phyloP scores from a whole-genome alignment of 1,139 yeast species.

The Yamadazyma diddensiae region DNA sequence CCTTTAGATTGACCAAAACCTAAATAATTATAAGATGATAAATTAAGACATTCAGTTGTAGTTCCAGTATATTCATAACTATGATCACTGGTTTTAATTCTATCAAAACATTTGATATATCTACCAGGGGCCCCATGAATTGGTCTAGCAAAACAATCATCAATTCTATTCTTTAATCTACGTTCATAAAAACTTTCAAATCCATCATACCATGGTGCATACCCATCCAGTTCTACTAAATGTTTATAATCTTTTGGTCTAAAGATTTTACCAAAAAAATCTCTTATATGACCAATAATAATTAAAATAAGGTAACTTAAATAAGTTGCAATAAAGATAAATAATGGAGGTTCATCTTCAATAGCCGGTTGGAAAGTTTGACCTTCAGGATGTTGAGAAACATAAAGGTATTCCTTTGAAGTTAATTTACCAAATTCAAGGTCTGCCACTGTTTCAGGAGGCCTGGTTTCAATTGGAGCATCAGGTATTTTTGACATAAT shows the following conservation, averaged over 20 bases:
- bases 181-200: conserved; percentile 93
- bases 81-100: conserved; percentile 62
- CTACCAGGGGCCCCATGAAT: conserved; percentile 98
- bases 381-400: conserved; percentile 51
- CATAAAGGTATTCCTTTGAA: conserved; percentile 54
- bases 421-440: conserved; percentile 64
- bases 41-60: conserved; percentile 73
- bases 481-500: conserved; percentile 35
- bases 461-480: conserved; percentile 46
- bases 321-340: conserved; percentile 76
- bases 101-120: conserved; percentile 73
- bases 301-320: conserved; percentile 79
- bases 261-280: conserved; percentile 77
- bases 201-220: conserved; percentile 94
- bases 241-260: conserved; percentile 63
- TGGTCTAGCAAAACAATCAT: conserved; percentile 94
- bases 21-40: conserved; percentile 87
- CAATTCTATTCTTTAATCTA: conserved; percentile 84
- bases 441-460: conserved; percentile 54
- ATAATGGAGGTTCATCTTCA: conserved; percentile 84
- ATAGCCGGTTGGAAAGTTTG: conserved; percentile 57
- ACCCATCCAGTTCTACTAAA: conserved; percentile 77
- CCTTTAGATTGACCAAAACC: conserved; percentile 98
- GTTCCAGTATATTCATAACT: conserved; percentile 71
- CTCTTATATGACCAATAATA: conserved; percentile 85